Percentiles rank a stretch among this genome's conserved stretches.
Evolutionary conservation across 1,284 basidiomycete genomes (phyloP).

Genomic region (Trichosporon sp.): DNA sequence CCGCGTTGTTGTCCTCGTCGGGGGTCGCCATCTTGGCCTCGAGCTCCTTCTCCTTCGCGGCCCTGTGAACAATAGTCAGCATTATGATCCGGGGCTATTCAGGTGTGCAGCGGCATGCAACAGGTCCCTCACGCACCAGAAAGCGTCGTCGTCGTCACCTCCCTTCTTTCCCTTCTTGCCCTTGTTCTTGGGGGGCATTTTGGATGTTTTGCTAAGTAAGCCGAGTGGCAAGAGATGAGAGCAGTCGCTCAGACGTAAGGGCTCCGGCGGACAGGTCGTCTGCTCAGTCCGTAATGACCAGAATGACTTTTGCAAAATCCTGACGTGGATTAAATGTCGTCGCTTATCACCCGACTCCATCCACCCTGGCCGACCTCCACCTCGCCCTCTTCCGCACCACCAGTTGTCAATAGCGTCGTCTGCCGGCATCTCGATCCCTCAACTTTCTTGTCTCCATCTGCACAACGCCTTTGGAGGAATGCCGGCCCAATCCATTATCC

Average conservation of each 20-base stretch:
- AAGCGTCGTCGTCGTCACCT: slow-evolving; percentile 70
- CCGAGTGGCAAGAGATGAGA: slow-evolving; percentile 27
- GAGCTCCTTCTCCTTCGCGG: slow-evolving; percentile 49
- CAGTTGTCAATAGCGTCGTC: background rate
- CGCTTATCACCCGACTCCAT: background rate
- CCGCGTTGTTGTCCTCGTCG: slow-evolving; percentile 58
- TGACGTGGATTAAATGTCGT: slow-evolving; percentile 3
- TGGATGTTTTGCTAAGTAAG: slow-evolving; percentile 13
- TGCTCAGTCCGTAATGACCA: slow-evolving; percentile 12
- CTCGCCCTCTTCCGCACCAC: background rate
- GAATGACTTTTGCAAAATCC: slow-evolving; percentile 17
- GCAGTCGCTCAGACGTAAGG: background rate
- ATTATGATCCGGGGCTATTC: slow-evolving; percentile 26
- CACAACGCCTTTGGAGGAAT: slow-evolving; percentile 23
- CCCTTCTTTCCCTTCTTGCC: slow-evolving; percentile 81
- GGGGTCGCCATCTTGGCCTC: slow-evolving; percentile 59
- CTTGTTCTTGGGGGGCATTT: slow-evolving; percentile 85
- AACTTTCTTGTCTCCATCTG: background rate
- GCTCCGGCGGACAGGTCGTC: background rate
- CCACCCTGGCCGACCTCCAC: background rate
- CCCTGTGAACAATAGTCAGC: slow-evolving; percentile 39
- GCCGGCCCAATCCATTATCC: slow-evolving; percentile 43
- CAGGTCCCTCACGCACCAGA: slow-evolving; percentile 65
- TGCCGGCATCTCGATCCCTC: background rate
- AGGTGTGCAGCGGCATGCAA: slow-evolving; percentile 20